Evolutionary conservation across 108 stramenopile species (phyloP).

Genomic region (Pseudonitzschia pungens): DNA sequence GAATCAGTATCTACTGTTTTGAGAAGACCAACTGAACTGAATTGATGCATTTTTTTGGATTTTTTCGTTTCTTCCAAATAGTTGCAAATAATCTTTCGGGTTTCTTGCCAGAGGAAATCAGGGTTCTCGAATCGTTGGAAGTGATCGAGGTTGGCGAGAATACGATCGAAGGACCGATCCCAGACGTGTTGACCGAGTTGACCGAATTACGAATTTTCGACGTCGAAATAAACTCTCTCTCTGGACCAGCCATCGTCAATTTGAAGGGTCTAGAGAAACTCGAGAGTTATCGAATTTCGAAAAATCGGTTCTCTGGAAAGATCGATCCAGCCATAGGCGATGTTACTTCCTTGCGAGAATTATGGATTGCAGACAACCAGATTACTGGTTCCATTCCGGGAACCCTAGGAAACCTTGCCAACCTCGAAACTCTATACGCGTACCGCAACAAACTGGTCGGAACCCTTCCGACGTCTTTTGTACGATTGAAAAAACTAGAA

Average conservation of each 20-base stretch:
- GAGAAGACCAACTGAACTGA: neutral
- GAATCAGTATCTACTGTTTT: neutral
- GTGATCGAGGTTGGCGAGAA: constrained; percentile 33
- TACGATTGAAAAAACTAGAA: constrained; percentile 17
- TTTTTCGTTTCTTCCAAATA: constrained; percentile 1
- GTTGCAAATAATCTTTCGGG: constrained; percentile 18
- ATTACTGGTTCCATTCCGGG: constrained; percentile 39
- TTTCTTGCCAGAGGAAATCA: constrained; percentile 36
- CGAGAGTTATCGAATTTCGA: constrained; percentile 26
- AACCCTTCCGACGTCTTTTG: constrained; percentile 34
- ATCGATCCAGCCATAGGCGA: constrained; percentile 18
- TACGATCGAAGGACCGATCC: constrained; percentile 33
- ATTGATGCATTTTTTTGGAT: neutral
- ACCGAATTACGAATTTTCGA: constrained; percentile 23
- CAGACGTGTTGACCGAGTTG: constrained; percentile 26
- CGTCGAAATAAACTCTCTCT: constrained; percentile 26
- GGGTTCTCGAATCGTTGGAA: constrained; percentile 26
- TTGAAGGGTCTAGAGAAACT: constrained; percentile 21
- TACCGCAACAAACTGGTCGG: constrained; percentile 41
- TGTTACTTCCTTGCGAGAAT: constrained; percentile 12
- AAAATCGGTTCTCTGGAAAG: constrained; percentile 30
- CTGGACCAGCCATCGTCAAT: constrained; percentile 30
- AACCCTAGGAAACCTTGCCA: constrained; percentile 19
- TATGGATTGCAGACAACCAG: constrained; percentile 38
- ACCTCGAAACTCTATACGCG: constrained; percentile 27